These are phyloP conservation scores for Nothophaeocryptopus gaeumannii DNA, from an alignment of 2,329 filamentous ascomycete genomes.

Conservation along the genomic window DNA sequence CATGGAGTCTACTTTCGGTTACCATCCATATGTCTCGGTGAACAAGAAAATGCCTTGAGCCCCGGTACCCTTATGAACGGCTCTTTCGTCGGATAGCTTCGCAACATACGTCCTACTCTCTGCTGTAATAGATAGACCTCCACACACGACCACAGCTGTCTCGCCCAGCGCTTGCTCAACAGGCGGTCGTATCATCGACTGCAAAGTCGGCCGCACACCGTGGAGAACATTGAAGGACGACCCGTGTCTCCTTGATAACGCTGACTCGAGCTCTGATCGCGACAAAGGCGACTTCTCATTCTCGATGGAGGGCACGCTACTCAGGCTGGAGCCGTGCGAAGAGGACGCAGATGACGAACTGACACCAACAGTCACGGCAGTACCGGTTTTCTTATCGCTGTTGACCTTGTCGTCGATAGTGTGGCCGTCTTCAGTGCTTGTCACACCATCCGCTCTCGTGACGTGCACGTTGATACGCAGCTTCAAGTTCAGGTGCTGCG, in stretches of 20 bases:
- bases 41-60: slow-evolving; percentile 63
- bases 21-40: slow-evolving; percentile 56
- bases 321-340: slow-evolving; percentile 28
- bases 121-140: slow-evolving; percentile 54
- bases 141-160: slow-evolving; percentile 62
- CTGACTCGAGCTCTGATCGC: background rate
- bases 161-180: slow-evolving; percentile 61
- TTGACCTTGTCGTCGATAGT: slow-evolving; percentile 24
- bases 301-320: slow-evolving; percentile 35
- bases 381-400: slow-evolving; percentile 24
- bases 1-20: background rate
- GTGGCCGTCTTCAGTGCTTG: background rate
- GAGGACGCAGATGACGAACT: background rate
- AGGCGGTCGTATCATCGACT: slow-evolving; percentile 52
- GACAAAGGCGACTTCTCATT: slow-evolving; percentile 22
- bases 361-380: slow-evolving; percentile 25
- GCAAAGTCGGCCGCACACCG: slow-evolving; percentile 53
- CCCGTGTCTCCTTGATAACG: background rate
- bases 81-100: slow-evolving; percentile 60
- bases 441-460: slow-evolving; percentile 35
- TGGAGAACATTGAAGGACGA: slow-evolving; percentile 32
- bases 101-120: slow-evolving; percentile 56
- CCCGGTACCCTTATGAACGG: slow-evolving; percentile 65
- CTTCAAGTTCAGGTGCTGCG: slow-evolving; percentile 37
- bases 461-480: slow-evolving; percentile 55